phyloP scores from a whole-genome alignment of 768 basidiomycete genomes.

The Boletus vermiculosoides region DNA sequence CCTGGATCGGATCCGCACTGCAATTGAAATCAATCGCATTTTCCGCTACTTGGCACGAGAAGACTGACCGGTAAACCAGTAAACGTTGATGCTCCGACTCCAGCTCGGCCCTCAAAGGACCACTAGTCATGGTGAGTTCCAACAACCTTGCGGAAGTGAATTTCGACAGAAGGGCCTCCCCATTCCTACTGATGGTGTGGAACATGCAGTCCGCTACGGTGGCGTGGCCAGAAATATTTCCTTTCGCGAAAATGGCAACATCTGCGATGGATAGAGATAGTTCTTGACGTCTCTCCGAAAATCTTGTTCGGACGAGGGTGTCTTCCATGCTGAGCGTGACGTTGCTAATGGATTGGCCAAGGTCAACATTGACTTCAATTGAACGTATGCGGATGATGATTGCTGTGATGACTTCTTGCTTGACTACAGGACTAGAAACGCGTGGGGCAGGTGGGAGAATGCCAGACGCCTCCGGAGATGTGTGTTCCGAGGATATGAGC shows the following conservation, averaged over 20 bases:
- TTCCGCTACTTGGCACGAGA: background rate
- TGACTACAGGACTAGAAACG: constrained; percentile 15
- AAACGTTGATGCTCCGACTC: constrained; percentile 77
- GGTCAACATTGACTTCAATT: constrained; percentile 73
- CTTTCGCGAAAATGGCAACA: constrained; percentile 54
- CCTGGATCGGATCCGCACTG: constrained; percentile 75
- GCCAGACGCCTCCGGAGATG: constrained; percentile 21
- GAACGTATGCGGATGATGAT: constrained; percentile 70
- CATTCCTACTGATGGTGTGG: constrained; percentile 62
- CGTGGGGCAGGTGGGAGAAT: constrained; percentile 16
- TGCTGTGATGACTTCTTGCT: constrained; percentile 54
- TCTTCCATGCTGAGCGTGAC: constrained; percentile 64
- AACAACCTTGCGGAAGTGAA: constrained; percentile 52
- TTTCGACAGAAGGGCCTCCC: constrained; percentile 36
- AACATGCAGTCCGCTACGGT: constrained; percentile 71
- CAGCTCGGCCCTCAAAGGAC: constrained; percentile 60
- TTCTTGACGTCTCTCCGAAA: constrained; percentile 61
- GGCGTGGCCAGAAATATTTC: constrained; percentile 70
- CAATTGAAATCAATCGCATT: constrained; percentile 3
- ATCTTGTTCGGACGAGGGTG: constrained; percentile 60
- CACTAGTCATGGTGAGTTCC: constrained; percentile 73
- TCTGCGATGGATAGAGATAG: constrained; percentile 65
- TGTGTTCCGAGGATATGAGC: constrained; percentile 50
- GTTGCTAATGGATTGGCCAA: constrained; percentile 82
- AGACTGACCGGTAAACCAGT: constrained; percentile 68